Base-by-base conservation (phyloP, 306 rosid genomes). In the Purshia tridentata region DNA sequence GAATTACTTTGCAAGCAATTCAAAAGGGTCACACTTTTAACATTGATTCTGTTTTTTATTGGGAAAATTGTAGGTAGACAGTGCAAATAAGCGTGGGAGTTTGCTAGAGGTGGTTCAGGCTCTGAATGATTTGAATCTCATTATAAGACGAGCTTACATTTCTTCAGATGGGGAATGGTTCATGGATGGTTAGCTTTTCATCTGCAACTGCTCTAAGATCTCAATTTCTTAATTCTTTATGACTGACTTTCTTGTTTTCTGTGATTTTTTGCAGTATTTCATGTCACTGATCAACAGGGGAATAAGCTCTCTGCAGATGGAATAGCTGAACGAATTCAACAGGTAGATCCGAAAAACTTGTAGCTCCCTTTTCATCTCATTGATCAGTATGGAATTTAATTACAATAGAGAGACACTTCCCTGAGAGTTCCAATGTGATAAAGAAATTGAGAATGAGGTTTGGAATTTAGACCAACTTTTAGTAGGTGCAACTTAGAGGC, bases 141-240 rank as follows among this genome's bases (percentile, higher is more conserved):
- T 87, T 48, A 80, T 94, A 10, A 79, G 89, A 78, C 84, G 97
- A 74, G 99, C 96, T 76, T 94, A 94, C 81, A 94, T 94, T 82
- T 91, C 99, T 55, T 94, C 99, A 18, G 99, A 94, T 80, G 97
- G 97, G 46, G 97, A 81, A 76, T 94, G 99, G 99, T 91, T 94
- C 84, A 94, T 94, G 99, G 99, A 94, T 85, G 99, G 99, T 94
- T 57, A 72, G 80, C 16, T 73, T 55, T 82, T 61, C 49, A 14
- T 66, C 40, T 76, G 65, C 73, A 19, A 44, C 47, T 69, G 39
- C n/a, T 35, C 41, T 14, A 5, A 49, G 55, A 9, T 40, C 72
- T 29, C n/a, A 50, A 37, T 14, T 35, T 77, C 63, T 44, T 8
- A 29, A 29, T 50, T 4, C 4, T 60, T 72, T 67, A 8, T 69